A percentile compares a stretch with the other conserved stretches of the same genome.
Conservation (phyloP, 2,329 filamentous ascomycete genomes). For the Lachnellula hyalina region DNA sequence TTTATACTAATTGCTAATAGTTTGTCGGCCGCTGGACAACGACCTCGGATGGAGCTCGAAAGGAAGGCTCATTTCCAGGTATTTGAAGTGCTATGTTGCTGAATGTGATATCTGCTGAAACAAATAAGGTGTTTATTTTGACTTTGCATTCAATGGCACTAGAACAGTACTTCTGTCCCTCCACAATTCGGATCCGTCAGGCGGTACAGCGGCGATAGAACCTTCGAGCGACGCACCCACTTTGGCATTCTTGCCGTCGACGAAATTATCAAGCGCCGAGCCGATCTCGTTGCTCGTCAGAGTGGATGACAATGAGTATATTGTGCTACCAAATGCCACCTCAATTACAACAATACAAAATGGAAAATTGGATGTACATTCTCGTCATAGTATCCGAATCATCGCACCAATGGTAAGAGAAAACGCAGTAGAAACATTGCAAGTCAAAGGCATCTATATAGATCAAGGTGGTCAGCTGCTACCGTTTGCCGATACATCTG, state of each 20-base stretch:
- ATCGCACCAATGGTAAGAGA: slow-evolving; percentile 24
- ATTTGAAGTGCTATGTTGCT: not conserved
- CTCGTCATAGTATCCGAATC: slow-evolving; percentile 19
- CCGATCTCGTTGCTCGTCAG: slow-evolving; percentile 24
- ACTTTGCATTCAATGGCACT: slow-evolving; percentile 20
- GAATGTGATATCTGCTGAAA: not conserved
- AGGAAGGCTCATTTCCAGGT: slow-evolving; percentile 26
- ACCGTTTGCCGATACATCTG: not conserved
- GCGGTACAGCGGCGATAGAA: not conserved
- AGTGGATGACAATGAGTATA: slow-evolving; percentile 25
- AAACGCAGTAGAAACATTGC: slow-evolving; percentile 17
- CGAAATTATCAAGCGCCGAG: slow-evolving; percentile 14
- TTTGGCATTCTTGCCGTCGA: slow-evolving; percentile 7
- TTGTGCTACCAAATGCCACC: slow-evolving; percentile 22
- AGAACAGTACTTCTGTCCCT: slow-evolving; percentile 20
- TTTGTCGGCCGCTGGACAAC: slow-evolving; percentile 26
- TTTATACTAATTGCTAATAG: slow-evolving; percentile 9
- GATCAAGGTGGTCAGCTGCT: slow-evolving; percentile 20
- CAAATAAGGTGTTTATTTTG: slow-evolving; percentile 22
- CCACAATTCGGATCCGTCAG: slow-evolving; percentile 9
- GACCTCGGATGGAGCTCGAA: slow-evolving; percentile 14
- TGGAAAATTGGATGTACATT: slow-evolving; percentile 12
- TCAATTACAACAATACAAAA: slow-evolving; percentile 15
- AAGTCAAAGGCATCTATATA: slow-evolving; percentile 25
- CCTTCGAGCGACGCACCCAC: not conserved